Conservation (phyloP, 2,329 filamentous ascomycete species). For the Aureobasidium sp. region DNA sequence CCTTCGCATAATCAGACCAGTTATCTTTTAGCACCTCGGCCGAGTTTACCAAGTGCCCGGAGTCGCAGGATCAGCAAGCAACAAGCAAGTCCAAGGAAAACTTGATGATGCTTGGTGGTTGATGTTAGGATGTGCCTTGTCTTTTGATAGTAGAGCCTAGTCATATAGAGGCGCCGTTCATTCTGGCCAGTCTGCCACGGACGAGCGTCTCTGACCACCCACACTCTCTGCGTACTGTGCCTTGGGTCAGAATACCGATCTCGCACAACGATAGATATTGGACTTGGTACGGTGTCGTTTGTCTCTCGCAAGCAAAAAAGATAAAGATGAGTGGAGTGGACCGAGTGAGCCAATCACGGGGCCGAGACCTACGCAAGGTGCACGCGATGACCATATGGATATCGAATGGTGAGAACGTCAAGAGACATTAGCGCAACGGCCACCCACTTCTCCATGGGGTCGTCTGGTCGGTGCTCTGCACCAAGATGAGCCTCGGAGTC, state of each 20-base stretch:
- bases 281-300: neutral
- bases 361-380: neutral
- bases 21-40: constrained; percentile 2
- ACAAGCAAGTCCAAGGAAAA: neutral
- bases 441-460: constrained; percentile 7
- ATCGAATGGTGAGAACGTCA: neutral
- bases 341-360: neutral
- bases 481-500: neutral
- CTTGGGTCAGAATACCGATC: neutral
- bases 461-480: neutral
- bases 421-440: neutral
- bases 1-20: neutral
- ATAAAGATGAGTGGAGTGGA: neutral
- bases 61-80: neutral
- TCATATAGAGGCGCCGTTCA: too few relatives aligned
- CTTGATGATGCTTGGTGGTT: neutral
- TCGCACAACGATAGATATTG: neutral
- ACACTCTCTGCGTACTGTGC: neutral
- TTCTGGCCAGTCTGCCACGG: too few relatives aligned
- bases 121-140: neutral
- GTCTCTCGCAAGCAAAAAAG: neutral
- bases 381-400: constrained; percentile 3
- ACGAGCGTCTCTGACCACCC: neutral
- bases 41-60: neutral
- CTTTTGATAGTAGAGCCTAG: neutral